Conservation (phyloP, 176 grass and related monocot species). For the Oryza meridionalis region DNA sequence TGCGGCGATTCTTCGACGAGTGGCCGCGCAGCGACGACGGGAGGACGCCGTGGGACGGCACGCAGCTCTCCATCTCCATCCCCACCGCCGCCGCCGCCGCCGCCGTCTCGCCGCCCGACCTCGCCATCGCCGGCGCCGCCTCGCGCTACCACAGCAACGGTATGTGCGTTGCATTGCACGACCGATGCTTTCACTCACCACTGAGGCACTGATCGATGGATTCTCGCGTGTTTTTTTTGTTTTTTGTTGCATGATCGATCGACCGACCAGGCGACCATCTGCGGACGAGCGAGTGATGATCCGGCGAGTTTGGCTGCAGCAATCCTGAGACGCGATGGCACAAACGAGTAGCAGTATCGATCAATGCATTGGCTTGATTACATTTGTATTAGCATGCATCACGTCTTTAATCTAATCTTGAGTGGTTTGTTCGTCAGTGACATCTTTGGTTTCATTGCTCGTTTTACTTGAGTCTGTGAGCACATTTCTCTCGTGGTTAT, state of each 20-base stretch:
- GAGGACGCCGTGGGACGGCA: slow-evolving; percentile 51
- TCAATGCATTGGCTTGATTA: not conserved
- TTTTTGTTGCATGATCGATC: not conserved
- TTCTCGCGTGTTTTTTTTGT: not conserved
- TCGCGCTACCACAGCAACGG: slow-evolving; percentile 27
- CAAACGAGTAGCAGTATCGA: no score
- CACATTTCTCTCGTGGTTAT: not conserved
- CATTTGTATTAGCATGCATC: not conserved
- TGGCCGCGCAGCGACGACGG: slow-evolving; percentile 48
- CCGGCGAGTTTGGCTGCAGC: not conserved
- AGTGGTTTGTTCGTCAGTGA: not conserved
- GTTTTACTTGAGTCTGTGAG: not conserved
- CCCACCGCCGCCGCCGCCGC: slow-evolving; percentile 36
- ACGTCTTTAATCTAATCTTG: no score
- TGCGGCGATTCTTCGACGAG: slow-evolving; percentile 87
- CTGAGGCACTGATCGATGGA: not conserved
- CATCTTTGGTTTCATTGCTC: not conserved
- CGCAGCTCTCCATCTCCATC: slow-evolving; percentile 67
- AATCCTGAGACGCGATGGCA: not conserved
- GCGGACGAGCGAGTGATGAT: slow-evolving; percentile 14
- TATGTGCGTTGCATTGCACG: not conserved
- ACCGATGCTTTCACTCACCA: not conserved
- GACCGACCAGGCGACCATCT: not conserved
- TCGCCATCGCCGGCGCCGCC: slow-evolving; percentile 14
- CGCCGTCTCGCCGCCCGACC: not conserved